Evolutionary conservation across 1,139 yeast species (phyloP).

Genomic region (Saccharomycopsis crataegensis): DNA sequence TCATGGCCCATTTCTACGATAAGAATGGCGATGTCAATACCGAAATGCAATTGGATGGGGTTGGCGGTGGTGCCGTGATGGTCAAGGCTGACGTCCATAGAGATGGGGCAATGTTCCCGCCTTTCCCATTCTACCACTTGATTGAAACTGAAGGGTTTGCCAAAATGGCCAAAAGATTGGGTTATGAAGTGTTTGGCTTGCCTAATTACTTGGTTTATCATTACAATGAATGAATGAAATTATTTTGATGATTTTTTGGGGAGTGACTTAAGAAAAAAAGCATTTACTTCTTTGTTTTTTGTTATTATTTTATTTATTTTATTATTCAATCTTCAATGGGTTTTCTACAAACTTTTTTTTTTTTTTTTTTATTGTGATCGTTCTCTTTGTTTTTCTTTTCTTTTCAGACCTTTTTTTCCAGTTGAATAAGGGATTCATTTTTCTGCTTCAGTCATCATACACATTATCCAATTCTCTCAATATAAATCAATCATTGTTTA

Average conservation of each 20-base stretch:
- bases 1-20: constrained; percentile 86
- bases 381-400: not conserved
- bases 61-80: constrained; percentile 92
- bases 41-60: constrained; percentile 87
- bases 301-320: not conserved
- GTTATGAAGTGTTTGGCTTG: constrained; percentile 83
- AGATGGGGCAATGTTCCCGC: constrained; percentile 99
- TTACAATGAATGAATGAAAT: constrained; percentile 46
- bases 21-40: constrained; percentile 50
- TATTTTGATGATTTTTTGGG: not conserved
- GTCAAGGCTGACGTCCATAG: constrained; percentile 97
- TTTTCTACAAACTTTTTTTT: not conserved
- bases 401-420: not conserved
- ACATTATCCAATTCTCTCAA: not conserved
- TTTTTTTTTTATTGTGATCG: not conserved
- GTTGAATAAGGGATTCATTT: not conserved
- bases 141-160: constrained; percentile 99
- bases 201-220: constrained; percentile 94
- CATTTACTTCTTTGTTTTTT: not conserved
- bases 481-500: not conserved
- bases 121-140: constrained; percentile 92
- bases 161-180: constrained; percentile 91
- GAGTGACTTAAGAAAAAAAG: not conserved
- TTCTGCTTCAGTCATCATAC: not conserved
- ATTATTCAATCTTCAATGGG: not conserved